These are phyloP conservation scores for Russula sp. DNA, from an alignment of 768 basidiomycete genomes.

Conservation along the genomic window DNA sequence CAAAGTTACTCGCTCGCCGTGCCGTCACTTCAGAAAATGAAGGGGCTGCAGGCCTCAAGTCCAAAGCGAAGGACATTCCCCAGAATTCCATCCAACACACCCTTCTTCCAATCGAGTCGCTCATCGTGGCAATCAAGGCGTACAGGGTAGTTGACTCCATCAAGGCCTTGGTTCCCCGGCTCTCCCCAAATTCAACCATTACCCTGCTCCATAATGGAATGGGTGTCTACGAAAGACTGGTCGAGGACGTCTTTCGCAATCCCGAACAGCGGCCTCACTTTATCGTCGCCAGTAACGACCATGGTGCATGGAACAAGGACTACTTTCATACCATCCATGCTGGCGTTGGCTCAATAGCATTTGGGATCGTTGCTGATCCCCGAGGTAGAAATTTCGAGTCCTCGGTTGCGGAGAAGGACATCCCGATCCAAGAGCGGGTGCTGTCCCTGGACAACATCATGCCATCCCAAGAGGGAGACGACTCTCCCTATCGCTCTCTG, in stretches of 20 bases:
- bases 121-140: constrained; percentile 82
- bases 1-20: background rate
- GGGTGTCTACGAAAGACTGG: constrained; percentile 80
- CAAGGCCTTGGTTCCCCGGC: constrained; percentile 50
- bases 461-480: constrained; percentile 31
- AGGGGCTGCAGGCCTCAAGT: background rate
- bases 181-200: constrained; percentile 67
- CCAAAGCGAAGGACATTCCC: background rate
- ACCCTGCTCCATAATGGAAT: constrained; percentile 95
- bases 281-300: constrained; percentile 75
- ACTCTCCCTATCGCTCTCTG: constrained; percentile 50
- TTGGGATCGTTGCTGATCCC: constrained; percentile 73
- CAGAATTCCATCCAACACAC: background rate
- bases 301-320: constrained; percentile 61
- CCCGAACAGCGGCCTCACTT: constrained; percentile 73
- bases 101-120: constrained; percentile 51
- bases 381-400: constrained; percentile 58
- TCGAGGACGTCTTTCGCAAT: constrained; percentile 64
- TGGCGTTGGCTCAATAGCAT: constrained; percentile 64
- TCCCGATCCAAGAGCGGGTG: constrained; percentile 35
- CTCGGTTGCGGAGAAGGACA: constrained; percentile 35
- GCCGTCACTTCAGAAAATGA: background rate
- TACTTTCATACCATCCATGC: constrained; percentile 58
- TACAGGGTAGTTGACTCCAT: constrained; percentile 56
- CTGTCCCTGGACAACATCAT: constrained; percentile 52